These are phyloP conservation scores for Kandelia obovata DNA, from an alignment of 345 rosid species.

Conservation along the genomic window DNA sequence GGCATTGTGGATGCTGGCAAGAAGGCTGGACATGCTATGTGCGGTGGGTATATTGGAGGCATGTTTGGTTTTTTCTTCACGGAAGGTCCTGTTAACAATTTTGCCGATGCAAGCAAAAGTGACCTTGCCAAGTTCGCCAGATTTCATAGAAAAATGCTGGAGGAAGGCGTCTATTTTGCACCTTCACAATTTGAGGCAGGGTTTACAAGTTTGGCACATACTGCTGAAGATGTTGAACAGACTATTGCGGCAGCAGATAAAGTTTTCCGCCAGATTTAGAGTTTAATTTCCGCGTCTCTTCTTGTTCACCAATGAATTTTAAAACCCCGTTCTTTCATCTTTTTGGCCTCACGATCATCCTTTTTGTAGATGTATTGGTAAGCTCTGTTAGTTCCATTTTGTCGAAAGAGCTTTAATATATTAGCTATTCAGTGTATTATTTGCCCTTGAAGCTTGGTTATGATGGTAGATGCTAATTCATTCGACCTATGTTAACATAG, in stretches of 20 bases:
- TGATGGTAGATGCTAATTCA: not conserved
- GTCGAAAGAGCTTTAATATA: not conserved
- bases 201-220: slow-evolving; percentile 89
- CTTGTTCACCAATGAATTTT: not conserved
- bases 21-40: slow-evolving; percentile 79
- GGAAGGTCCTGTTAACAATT: slow-evolving; percentile 78
- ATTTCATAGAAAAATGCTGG: slow-evolving; percentile 76
- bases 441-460: not conserved
- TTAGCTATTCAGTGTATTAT: slow-evolving; percentile 13
- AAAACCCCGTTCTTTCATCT: not conserved
- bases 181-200: slow-evolving; percentile 99
- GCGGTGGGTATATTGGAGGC: slow-evolving; percentile 75
- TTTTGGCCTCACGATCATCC: not conserved
- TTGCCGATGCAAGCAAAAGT: slow-evolving; percentile 78
- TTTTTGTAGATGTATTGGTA: slow-evolving; percentile 16
- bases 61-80: slow-evolving; percentile 98
- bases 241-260: slow-evolving; percentile 82
- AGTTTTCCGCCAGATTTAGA: slow-evolving; percentile 61
- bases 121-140: slow-evolving; percentile 71
- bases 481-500: no score
- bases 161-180: slow-evolving; percentile 94
- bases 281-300: not conserved
- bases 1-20: slow-evolving; percentile 80
- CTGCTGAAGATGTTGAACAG: slow-evolving; percentile 60
- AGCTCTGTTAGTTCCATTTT: not conserved